Percentiles rank a stretch among this genome's conserved stretches.
Conservation (phyloP, 2,329 filamentous ascomycete genomes). For the Triangularia verruculosa region DNA sequence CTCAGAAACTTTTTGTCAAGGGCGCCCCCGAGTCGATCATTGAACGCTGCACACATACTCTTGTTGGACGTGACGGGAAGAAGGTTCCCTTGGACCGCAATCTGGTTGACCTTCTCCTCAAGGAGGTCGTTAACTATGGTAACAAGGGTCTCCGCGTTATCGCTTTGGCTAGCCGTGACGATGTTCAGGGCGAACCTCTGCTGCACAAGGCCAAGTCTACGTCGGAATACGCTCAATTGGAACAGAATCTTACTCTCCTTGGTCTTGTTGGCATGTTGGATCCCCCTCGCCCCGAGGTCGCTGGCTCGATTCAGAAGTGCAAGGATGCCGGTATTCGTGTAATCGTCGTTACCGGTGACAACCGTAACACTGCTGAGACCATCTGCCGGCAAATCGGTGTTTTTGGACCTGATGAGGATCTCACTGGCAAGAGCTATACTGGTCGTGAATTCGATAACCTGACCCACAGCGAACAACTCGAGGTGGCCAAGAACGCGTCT, state of each 20-base stretch:
- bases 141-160: slow-evolving; percentile 93
- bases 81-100: slow-evolving; percentile 69
- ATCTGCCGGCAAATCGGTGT: slow-evolving; percentile 97
- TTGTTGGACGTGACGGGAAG: slow-evolving; percentile 76
- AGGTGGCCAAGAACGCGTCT: slow-evolving; percentile 80
- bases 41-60: slow-evolving; percentile 80
- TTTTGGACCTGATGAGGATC: slow-evolving; percentile 76
- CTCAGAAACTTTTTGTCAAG: slow-evolving; percentile 87
- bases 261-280: slow-evolving; percentile 96
- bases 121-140: slow-evolving; percentile 84
- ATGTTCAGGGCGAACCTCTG: slow-evolving; percentile 68
- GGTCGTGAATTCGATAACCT: slow-evolving; percentile 92
- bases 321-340: slow-evolving; percentile 92
- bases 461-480: slow-evolving; percentile 72
- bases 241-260: slow-evolving; percentile 91
- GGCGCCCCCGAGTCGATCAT: slow-evolving; percentile 93
- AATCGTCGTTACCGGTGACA: slow-evolving; percentile 97
- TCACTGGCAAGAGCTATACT: slow-evolving; percentile 90
- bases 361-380: slow-evolving; percentile 94
- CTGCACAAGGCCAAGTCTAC: slow-evolving; percentile 75
- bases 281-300: slow-evolving; percentile 89
- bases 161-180: slow-evolving; percentile 80
- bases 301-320: slow-evolving; percentile 81
- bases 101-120: slow-evolving; percentile 66
- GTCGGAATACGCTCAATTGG: slow-evolving; percentile 78